Percentiles rank a stretch among this genome's conserved stretches.
phyloP scores from a whole-genome alignment of 1,284 basidiomycete species.

The Melampsora americana region DNA sequence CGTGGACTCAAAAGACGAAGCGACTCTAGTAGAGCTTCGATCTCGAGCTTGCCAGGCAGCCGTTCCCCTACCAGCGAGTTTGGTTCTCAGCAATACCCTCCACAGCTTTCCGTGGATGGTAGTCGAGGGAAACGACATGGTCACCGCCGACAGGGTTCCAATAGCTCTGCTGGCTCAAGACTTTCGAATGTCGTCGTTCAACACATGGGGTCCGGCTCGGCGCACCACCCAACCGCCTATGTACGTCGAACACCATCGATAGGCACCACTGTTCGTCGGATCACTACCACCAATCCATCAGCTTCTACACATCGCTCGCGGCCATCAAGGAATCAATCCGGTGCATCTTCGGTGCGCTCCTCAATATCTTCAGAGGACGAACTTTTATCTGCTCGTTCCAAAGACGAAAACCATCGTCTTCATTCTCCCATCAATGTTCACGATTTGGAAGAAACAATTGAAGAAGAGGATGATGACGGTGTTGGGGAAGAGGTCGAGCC shows the following conservation, averaged over 20 bases:
- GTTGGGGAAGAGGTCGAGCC: conserved; percentile 5
- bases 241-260: conserved; percentile 21
- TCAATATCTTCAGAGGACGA: conserved; percentile 42
- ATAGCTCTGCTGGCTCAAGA: conserved; percentile 30
- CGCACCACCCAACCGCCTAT: conserved; percentile 14
- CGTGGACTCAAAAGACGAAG: conserved; percentile 14
- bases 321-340: conserved; percentile 1
- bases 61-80: conserved; percentile 31
- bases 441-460: conserved; percentile 43
- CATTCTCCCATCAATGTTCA: conserved; percentile 42
- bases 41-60: conserved; percentile 16
- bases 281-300: conserved; percentile 10
- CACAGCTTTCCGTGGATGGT: conserved; percentile 5
- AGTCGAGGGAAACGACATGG: conserved; percentile 12
- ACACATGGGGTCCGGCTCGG: conserved; percentile 19
- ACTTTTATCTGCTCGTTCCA: not conserved
- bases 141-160: conserved; percentile 29
- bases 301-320: conserved; percentile 13
- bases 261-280: conserved; percentile 33
- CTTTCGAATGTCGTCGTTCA: conserved; percentile 20
- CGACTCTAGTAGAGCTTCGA: conserved; percentile 41
- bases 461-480: conserved; percentile 44
- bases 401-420: conserved; percentile 15
- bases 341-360: conserved; percentile 32
- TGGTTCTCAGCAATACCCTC: conserved; percentile 7